Conservation (phyloP, 1,284 basidiomycete species). For the Apiotrichum siamense region DNA sequence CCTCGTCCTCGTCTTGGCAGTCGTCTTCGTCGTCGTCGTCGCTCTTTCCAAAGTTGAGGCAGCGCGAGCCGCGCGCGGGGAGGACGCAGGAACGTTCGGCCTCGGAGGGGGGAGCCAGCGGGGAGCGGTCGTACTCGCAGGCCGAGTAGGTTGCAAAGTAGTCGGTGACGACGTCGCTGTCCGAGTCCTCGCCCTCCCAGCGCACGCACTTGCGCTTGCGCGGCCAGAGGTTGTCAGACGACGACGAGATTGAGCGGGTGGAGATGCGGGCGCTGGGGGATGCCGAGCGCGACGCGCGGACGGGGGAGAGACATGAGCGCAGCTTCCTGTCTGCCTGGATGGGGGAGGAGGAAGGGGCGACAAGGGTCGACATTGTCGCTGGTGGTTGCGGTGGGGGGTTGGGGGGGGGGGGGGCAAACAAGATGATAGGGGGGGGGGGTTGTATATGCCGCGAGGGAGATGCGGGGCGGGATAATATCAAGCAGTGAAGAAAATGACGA, state of each 20-base stretch:
- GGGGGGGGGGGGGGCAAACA: neutral
- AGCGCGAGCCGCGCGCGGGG: conserved; percentile 42
- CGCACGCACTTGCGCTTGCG: conserved; percentile 35
- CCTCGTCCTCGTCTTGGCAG: conserved; percentile 16
- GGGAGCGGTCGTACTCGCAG: conserved; percentile 47
- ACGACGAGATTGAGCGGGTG: conserved; percentile 7
- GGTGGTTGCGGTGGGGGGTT: neutral
- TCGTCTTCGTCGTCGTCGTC: conserved; percentile 14
- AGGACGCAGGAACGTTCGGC: conserved; percentile 44
- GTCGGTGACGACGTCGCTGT: conserved; percentile 35
- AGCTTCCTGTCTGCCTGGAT: conserved; percentile 27
- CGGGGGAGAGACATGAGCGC: conserved; percentile 40
- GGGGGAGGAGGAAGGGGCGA: conserved; percentile 6
- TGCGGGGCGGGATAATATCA: neutral
- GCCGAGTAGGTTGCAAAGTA: conserved; percentile 44
- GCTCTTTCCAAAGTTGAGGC: conserved; percentile 19
- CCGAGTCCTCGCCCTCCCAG: conserved; percentile 33
- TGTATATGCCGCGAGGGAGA: neutral
- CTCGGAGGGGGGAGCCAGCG: conserved; percentile 46
- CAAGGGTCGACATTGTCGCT: conserved; percentile 9
- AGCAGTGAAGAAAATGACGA: too few species aligned
- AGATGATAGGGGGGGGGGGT: neutral
- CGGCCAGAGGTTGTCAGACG: conserved; percentile 13
- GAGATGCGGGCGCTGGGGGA: neutral
- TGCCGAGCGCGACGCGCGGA: conserved; percentile 1